phyloP scores from a whole-genome alignment of 2,329 filamentous ascomycete genomes.

The Fulvia fulva region DNA sequence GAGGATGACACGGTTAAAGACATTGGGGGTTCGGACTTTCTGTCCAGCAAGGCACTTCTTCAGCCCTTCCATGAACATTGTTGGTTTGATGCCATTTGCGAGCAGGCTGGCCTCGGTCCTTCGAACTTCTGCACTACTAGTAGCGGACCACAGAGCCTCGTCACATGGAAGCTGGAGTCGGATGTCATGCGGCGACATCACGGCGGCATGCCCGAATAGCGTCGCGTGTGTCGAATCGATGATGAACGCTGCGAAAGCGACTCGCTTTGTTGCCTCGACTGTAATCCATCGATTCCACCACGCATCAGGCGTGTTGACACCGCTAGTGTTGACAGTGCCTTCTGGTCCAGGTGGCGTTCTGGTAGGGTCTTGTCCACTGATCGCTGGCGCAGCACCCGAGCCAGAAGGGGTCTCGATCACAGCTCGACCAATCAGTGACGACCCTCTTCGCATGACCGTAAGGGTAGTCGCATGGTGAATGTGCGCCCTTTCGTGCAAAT shows the following conservation, averaged over 20 bases:
- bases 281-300: slow-evolving; percentile 97
- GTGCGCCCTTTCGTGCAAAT: slow-evolving; percentile 88
- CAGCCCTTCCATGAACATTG: slow-evolving; percentile 84
- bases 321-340: slow-evolving; percentile 42
- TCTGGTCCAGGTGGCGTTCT: slow-evolving; percentile 45
- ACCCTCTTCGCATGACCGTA: slow-evolving; percentile 89
- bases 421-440: slow-evolving; percentile 82
- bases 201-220: slow-evolving; percentile 95
- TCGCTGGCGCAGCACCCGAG: slow-evolving; percentile 41
- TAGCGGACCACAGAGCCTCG: slow-evolving; percentile 86
- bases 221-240: slow-evolving; percentile 94
- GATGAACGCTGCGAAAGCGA: slow-evolving; percentile 89
- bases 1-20: slow-evolving; percentile 85
- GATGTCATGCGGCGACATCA: slow-evolving; percentile 97
- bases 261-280: slow-evolving; percentile 82
- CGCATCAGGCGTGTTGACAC: slow-evolving; percentile 68
- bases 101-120: slow-evolving; percentile 76
- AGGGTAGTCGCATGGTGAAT: slow-evolving; percentile 96
- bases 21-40: slow-evolving; percentile 82
- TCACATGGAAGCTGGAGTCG: slow-evolving; percentile 86
- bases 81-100: slow-evolving; percentile 76
- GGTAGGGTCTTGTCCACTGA: slow-evolving; percentile 41
- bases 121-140: slow-evolving; percentile 79
- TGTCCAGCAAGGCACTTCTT: slow-evolving; percentile 85
- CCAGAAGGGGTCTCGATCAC: slow-evolving; percentile 80